Conservation (phyloP, 2,329 filamentous ascomycete genomes). For the Paecilomyces dactylethromorphus region DNA sequence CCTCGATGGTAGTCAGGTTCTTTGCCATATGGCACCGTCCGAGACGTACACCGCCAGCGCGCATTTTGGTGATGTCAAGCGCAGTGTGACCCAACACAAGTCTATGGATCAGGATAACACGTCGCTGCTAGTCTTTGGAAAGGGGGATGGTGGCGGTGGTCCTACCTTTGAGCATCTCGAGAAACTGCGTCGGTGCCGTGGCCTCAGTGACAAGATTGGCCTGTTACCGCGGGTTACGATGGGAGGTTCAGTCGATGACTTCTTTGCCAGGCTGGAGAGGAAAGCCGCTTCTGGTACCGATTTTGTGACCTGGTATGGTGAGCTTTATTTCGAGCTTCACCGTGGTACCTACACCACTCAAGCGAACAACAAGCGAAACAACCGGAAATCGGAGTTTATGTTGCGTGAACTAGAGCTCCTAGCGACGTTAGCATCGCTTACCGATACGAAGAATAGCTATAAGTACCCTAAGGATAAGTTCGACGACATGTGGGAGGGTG, state of each 20-base stretch:
- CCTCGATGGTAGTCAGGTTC: constrained; percentile 88
- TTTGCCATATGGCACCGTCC: constrained; percentile 94
- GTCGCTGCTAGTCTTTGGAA: constrained; percentile 88
- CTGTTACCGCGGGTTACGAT: constrained; percentile 80
- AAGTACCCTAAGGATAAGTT: constrained; percentile 92
- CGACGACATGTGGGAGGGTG: constrained; percentile 90
- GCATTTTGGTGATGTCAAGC: constrained; percentile 87
- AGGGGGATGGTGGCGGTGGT: constrained; percentile 92
- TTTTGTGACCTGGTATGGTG: constrained; percentile 94
- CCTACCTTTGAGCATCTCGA: constrained; percentile 92
- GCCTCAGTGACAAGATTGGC: constrained; percentile 80
- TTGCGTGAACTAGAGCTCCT: constrained; percentile 83
- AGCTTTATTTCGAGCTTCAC: constrained; percentile 96
- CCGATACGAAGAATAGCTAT: constrained; percentile 55
- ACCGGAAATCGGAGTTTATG: constrained; percentile 76
- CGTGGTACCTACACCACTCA: constrained; percentile 96
- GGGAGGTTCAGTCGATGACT: constrained; percentile 86
- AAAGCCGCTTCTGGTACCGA: constrained; percentile 62
- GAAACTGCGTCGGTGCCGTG: constrained; percentile 86
- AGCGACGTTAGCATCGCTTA: constrained; percentile 76
- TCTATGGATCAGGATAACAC: constrained; percentile 89
- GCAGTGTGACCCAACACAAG: constrained; percentile 88
- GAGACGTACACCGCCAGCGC: constrained; percentile 95
- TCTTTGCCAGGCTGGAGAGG: constrained; percentile 78
- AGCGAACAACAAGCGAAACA: constrained; percentile 94